Percentiles rank a stretch among this genome's conserved stretches.
These are phyloP conservation scores for Annulohypoxylon nitens DNA, from an alignment of 495 filamentous ascomycete genomes.

Conservation along the genomic window DNA sequence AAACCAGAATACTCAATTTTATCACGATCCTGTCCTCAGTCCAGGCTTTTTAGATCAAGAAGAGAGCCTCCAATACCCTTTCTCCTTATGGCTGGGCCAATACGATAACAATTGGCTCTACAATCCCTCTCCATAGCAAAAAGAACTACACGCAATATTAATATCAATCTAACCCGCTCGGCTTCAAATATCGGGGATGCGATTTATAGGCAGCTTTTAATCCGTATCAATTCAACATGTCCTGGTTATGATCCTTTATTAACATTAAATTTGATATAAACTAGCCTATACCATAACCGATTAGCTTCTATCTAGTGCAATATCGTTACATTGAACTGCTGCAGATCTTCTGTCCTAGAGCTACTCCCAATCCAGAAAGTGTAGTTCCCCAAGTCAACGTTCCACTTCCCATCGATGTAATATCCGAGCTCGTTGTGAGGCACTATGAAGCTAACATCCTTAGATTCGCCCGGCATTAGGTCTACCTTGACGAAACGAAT, in stretches of 20 bases:
- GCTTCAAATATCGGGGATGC: background rate
- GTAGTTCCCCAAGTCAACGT: slow-evolving; percentile 34
- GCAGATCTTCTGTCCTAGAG: slow-evolving; percentile 29
- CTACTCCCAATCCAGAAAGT: slow-evolving; percentile 38
- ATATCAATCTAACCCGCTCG: background rate
- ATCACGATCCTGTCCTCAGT: background rate
- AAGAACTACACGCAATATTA: background rate
- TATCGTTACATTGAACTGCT: slow-evolving; percentile 25
- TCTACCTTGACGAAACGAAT: slow-evolving; percentile 79
- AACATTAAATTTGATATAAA: background rate
- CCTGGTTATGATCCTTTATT: background rate
- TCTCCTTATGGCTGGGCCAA: slow-evolving; percentile 33
- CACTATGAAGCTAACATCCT: slow-evolving; percentile 69
- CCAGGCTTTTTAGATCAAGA: slow-evolving; percentile 11
- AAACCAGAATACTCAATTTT: slow-evolving; percentile 9
- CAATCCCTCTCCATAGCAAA: background rate
- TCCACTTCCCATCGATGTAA: slow-evolving; percentile 34
- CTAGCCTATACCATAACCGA: background rate
- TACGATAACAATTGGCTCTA: slow-evolving; percentile 35
- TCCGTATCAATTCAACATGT: background rate
- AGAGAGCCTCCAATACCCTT: slow-evolving; percentile 29
- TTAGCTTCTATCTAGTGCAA: background rate
- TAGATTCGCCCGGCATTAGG: slow-evolving; percentile 63
- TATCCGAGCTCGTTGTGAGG: slow-evolving; percentile 55
- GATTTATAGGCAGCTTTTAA: background rate